Evolutionary conservation across 1,284 basidiomycete genomes (phyloP).

Genomic region (Porodaedalea pini): DNA sequence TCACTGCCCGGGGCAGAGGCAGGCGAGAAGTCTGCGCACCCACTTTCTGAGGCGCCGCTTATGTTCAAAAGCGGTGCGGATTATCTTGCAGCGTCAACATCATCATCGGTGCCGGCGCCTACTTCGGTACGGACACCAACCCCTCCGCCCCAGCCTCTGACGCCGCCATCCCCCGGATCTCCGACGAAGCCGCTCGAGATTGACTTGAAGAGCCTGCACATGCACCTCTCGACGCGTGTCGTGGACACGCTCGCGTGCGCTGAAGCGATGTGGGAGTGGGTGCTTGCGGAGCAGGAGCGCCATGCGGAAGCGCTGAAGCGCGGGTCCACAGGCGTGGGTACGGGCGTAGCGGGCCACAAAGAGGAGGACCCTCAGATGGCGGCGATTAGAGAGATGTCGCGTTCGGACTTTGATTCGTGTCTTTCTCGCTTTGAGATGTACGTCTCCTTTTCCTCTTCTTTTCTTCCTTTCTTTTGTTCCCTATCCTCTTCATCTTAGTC

Average conservation of each 20-base stretch:
- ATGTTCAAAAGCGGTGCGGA: no score
- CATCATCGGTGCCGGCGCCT: no score
- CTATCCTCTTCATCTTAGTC: not conserved
- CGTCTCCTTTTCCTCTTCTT: conserved; percentile 29
- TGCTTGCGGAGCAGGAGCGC: conserved; percentile 44
- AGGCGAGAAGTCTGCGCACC: no score
- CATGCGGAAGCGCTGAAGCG: conserved; percentile 12
- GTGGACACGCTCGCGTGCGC: conserved; percentile 61
- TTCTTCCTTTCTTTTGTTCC: not conserved
- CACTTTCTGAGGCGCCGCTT: no score
- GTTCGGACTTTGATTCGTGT: conserved; percentile 56
- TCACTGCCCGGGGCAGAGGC: conserved; percentile 30
- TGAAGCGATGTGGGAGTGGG: conserved; percentile 76
- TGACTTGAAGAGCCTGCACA: conserved; percentile 53
- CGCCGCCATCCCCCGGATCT: conserved; percentile 12
- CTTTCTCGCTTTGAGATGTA: conserved; percentile 57
- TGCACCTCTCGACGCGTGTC: conserved; percentile 54
- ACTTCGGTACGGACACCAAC: no score
- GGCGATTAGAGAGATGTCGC: conserved; percentile 45
- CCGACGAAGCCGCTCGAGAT: conserved; percentile 34
- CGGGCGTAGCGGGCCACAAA: not conserved
- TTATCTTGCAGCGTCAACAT: no score
- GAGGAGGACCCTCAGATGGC: conserved; percentile 17
- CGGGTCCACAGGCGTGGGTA: not conserved
- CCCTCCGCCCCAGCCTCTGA: conserved; percentile 7